Base-by-base conservation (phyloP, 768 basidiomycete species). In the Trametes gibbosa region DNA sequence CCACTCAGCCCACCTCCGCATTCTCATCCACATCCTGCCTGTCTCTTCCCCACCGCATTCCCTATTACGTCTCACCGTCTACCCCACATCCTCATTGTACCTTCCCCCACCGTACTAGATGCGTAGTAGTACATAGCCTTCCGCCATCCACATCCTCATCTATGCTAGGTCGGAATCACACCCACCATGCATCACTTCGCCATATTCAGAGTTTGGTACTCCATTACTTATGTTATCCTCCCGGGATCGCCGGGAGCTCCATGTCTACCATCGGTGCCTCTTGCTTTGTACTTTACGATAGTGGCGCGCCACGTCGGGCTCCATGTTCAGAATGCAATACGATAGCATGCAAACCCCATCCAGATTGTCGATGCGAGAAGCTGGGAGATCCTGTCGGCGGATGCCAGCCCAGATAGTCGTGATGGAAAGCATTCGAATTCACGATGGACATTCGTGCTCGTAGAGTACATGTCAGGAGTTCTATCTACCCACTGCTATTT, bases 271-370 rank as follows among this genome's bases (percentile, higher is more conserved):
- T 35, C 62, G 52, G 62, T 63, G 62, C 51, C 34, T 56, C 49
- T 63, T 63, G 62, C 62, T 63, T 63, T 63, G 62, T 63, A 63
- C 54, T 40, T 25, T 63, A 59, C 48, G 35, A 51, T 51, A 47
- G 49, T 51, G 50, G 62, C 45, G 53, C 45, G 53, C 57, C 51
- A 5, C 42, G 53, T n/a, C 21, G 40, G 51, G 48, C 34, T n/a
- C 32, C 34, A 40, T 48, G 37, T 14, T 51, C 48, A 50, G 53
- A 61, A 61, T 50, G 49, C 51, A 60, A 54, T 50, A 25, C 59
- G 50, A 60, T 50, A 39, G 49, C 40, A 50, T 41, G 47, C 19
- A 56, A 10, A 4, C 10, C 5, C 10, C 29, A 41, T 16, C 14
- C 5, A 1, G 27, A 5, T 12, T 16, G 16, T 6, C 29, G 21